Percentiles rank a stretch among this genome's conserved stretches.
Conservation (phyloP, 129 eudicot genomes). For the Lonicera japonica region DNA sequence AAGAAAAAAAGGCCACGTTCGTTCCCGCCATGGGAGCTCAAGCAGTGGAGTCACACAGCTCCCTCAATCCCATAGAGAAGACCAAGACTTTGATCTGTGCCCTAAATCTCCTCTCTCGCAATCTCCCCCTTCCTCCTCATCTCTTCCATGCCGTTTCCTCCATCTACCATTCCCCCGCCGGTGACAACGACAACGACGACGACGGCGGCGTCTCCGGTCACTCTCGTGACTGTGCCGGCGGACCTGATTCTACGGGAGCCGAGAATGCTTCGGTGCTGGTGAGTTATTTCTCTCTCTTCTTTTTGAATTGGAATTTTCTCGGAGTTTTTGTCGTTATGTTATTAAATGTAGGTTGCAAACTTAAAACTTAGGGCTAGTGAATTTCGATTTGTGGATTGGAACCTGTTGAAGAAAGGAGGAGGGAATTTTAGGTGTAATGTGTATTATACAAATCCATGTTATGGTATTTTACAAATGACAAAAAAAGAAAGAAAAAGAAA, state of each 20-base stretch:
- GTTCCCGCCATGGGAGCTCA: slow-evolving; percentile 83
- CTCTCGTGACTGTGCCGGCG: slow-evolving; percentile 16
- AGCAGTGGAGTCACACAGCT: slow-evolving; percentile 39
- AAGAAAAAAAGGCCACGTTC: neutral
- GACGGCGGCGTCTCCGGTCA: too few relatives aligned
- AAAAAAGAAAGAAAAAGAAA: too few relatives aligned
- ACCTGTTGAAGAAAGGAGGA: too few relatives aligned
- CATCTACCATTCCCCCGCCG: slow-evolving; percentile 29
- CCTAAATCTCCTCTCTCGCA: slow-evolving; percentile 79
- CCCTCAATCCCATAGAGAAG: slow-evolving; percentile 32
- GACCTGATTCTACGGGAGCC: slow-evolving; percentile 16
- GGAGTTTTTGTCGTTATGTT: too few relatives aligned
- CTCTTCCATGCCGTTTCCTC: slow-evolving; percentile 67
- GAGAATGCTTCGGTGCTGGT: slow-evolving; percentile 1
- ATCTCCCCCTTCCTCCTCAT: slow-evolving; percentile 74
- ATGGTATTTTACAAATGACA: too few relatives aligned
- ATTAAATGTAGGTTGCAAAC: too few relatives aligned
- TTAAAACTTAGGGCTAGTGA: too few relatives aligned
- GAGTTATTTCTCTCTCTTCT: neutral
- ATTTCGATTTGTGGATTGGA: too few relatives aligned
- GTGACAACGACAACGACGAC: too few relatives aligned
- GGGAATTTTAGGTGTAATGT: too few relatives aligned
- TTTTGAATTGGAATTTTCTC: neutral
- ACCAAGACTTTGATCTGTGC: slow-evolving; percentile 88
- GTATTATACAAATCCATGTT: too few relatives aligned